phyloP scores from a whole-genome alignment of 2,329 filamentous ascomycete genomes.

The Phaeosphaeriaceae sp. region DNA sequence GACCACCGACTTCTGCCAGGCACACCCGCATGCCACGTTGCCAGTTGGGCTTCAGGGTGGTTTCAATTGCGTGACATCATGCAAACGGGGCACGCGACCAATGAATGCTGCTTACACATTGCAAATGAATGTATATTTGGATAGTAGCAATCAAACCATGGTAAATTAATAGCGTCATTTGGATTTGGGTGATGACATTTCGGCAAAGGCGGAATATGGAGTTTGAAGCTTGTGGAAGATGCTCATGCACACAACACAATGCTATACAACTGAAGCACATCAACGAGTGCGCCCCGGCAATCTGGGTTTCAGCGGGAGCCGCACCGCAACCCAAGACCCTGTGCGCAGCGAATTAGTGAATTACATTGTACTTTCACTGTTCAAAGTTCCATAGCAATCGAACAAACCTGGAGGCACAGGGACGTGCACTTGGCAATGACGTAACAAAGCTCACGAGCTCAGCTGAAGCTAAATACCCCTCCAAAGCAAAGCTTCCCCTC shows the following conservation, averaged over 20 bases:
- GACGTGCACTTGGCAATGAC: conserved; percentile 40
- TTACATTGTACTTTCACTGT: no score
- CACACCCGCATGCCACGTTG: conserved; percentile 39
- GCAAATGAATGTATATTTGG: conserved; percentile 25
- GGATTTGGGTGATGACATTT: conserved; percentile 1
- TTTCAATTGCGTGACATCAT: conserved; percentile 34
- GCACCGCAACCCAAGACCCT: conserved; percentile 10
- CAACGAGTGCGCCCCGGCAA: not conserved
- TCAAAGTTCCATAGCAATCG: no score
- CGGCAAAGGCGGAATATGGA: not conserved
- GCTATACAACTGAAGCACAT: not conserved
- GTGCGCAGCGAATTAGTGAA: conserved; percentile 3
- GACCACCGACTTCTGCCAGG: conserved; percentile 40
- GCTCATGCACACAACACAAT: not conserved
- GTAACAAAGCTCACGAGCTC: conserved; percentile 34
- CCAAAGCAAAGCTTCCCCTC: conserved; percentile 36
- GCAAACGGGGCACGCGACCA: conserved; percentile 23
- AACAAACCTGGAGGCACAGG: not conserved
- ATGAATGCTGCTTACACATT: conserved; percentile 12
- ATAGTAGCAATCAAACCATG: conserved; percentile 22
- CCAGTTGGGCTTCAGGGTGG: conserved; percentile 9
- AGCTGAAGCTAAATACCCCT: conserved; percentile 37
- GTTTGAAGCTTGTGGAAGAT: conserved; percentile 11
- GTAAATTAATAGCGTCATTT: conserved; percentile 15
- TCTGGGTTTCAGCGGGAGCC: conserved; percentile 24